phyloP scores from a whole-genome alignment of 768 basidiomycete genomes.

The Mycena haematopus region DNA sequence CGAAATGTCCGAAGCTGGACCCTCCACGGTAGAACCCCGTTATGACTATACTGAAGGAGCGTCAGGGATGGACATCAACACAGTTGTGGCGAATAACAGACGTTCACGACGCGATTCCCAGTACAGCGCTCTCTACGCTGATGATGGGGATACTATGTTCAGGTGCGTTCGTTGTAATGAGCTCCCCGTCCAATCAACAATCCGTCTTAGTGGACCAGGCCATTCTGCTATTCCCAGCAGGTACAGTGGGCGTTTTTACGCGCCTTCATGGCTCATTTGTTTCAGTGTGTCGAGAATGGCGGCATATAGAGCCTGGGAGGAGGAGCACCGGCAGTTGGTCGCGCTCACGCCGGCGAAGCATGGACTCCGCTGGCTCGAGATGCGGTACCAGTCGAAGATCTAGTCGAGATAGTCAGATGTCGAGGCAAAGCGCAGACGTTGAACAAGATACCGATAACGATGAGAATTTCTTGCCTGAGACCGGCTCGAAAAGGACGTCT shows the following conservation, averaged over 20 bases:
- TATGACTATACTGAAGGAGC: conserved; percentile 91
- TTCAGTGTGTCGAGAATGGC: conserved; percentile 77
- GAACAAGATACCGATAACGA: conserved; percentile 41
- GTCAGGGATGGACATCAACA: conserved; percentile 72
- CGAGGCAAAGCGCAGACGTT: conserved; percentile 46
- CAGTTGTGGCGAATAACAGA: conserved; percentile 58
- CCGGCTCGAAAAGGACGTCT: conserved; percentile 39
- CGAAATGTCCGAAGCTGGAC: conserved; percentile 51
- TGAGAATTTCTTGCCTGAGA: conserved; percentile 28
- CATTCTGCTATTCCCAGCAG: conserved; percentile 75
- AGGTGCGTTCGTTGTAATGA: conserved; percentile 12
- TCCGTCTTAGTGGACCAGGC: conserved; percentile 61
- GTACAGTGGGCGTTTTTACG: conserved; percentile 3
- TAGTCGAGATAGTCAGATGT: conserved; percentile 54
- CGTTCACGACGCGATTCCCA: conserved; percentile 73
- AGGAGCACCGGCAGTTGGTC: conserved; percentile 65
- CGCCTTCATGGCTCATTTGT: conserved; percentile 3
- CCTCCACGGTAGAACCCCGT: conserved; percentile 34
- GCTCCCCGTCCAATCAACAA: background rate
- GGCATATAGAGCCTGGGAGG: conserved; percentile 56
- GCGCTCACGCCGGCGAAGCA: conserved; percentile 55
- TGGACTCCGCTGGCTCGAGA: conserved; percentile 48
- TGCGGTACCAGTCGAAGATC: conserved; percentile 46
- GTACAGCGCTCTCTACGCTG: conserved; percentile 61
- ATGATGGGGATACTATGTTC: conserved; percentile 74